Conservation (phyloP, 73 alveolate genomes). For the Symbiodinium pilosum region DNA sequence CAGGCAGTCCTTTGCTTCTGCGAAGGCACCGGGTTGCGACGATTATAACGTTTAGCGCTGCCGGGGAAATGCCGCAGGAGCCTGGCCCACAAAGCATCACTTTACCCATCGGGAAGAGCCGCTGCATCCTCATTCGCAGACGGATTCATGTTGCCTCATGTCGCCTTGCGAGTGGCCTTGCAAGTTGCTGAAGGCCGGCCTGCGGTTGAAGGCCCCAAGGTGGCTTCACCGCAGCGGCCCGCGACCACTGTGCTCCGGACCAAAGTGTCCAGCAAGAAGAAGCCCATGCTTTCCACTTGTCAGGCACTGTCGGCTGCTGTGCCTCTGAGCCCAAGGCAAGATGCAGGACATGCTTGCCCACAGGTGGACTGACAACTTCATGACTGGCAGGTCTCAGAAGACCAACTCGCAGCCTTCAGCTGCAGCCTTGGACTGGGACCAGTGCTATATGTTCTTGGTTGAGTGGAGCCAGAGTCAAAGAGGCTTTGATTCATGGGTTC, state of each 20-base stretch:
- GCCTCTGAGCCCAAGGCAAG: background rate
- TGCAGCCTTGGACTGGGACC: background rate
- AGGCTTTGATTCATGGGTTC: no score
- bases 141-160: no score
- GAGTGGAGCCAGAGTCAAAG: no score
- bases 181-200: background rate
- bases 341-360: no score
- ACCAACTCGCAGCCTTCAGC: slow-evolving; percentile 13
- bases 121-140: no score
- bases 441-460: no score
- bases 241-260: background rate
- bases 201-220: slow-evolving; percentile 18
- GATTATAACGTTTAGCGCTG: no score
- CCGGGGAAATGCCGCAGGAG: no score
- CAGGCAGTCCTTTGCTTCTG: no score
- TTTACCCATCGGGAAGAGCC: background rate
- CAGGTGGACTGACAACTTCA: no score
- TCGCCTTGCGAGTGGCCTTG: no score
- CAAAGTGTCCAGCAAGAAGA: background rate
- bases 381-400: slow-evolving; percentile 15
- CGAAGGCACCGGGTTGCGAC: no score
- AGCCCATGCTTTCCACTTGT: background rate
- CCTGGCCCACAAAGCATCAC: background rate
- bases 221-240: slow-evolving; percentile 1
- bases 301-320: background rate